Conservation (phyloP, 495 filamentous ascomycete genomes). For the Letharia columbiana region DNA sequence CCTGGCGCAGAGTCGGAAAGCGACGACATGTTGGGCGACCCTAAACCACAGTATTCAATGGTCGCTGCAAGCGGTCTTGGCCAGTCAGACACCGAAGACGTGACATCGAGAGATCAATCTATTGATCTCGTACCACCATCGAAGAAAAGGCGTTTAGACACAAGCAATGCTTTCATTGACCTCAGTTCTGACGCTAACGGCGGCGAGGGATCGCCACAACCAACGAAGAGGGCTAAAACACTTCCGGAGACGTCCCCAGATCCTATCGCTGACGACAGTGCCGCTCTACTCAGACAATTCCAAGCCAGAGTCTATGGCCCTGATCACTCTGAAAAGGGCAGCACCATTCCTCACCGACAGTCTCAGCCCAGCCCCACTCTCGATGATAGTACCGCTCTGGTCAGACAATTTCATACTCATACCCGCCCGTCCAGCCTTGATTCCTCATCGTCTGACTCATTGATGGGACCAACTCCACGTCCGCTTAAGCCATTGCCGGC, state of each 20-base stretch:
- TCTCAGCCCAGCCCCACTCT: neutral
- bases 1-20: neutral
- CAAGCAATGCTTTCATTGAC: neutral
- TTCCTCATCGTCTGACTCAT: slow-evolving; percentile 8
- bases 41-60: slow-evolving; percentile 20
- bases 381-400: neutral
- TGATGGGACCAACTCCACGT: neutral
- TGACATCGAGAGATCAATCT: neutral
- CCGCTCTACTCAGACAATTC: slow-evolving; percentile 3
- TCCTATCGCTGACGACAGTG: neutral
- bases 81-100: slow-evolving; percentile 4
- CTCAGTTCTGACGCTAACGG: neutral
- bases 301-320: slow-evolving; percentile 2
- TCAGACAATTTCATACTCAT: neutral
- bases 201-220: neutral
- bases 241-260: neutral
- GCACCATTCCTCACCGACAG: neutral
- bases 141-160: slow-evolving; percentile 2
- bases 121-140: neutral
- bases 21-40: neutral
- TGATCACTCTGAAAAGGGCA: neutral
- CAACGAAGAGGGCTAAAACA: neutral
- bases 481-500: neutral
- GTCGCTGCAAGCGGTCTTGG: slow-evolving; percentile 18
- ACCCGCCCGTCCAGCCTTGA: neutral